Evolutionary conservation across 768 basidiomycete species (phyloP).

Genomic region (Tremella fuciformis): DNA sequence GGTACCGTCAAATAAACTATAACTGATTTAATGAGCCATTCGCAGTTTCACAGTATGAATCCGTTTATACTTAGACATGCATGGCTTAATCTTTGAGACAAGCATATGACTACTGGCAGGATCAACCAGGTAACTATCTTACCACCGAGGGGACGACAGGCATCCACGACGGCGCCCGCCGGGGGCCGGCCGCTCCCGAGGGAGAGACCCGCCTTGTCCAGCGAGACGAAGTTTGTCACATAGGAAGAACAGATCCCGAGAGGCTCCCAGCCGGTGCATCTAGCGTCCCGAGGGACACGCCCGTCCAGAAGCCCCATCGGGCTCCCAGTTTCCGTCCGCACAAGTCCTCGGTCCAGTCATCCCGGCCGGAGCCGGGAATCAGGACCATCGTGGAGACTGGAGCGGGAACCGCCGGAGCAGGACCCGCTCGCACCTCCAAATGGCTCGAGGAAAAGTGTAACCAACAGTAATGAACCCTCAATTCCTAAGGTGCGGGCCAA

Average conservation of each 20-base stretch:
- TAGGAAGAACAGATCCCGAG: slow-evolving; percentile 22
- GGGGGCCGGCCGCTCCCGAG: slow-evolving; percentile 14
- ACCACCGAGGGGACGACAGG: no score
- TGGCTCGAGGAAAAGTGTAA: slow-evolving; percentile 52
- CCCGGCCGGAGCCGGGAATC: slow-evolving; percentile 50
- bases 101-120: slow-evolving; percentile 81
- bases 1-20: slow-evolving; percentile 75
- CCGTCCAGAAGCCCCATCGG: slow-evolving; percentile 25
- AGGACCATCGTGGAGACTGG: slow-evolving; percentile 49
- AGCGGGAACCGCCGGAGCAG: slow-evolving; percentile 31
- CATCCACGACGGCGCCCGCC: slow-evolving; percentile 24
- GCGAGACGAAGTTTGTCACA: slow-evolving; percentile 19
- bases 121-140: slow-evolving; percentile 82
- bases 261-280: slow-evolving; percentile 31
- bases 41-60: slow-evolving; percentile 72
- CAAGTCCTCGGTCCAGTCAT: slow-evolving; percentile 54
- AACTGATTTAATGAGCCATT: slow-evolving; percentile 82
- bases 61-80: slow-evolving; percentile 76
- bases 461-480: slow-evolving; percentile 54
- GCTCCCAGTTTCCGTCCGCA: slow-evolving; percentile 58
- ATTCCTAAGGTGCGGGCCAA: slow-evolving; percentile 28
- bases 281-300: slow-evolving; percentile 28
- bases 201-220: slow-evolving; percentile 13
- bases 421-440: slow-evolving; percentile 50
- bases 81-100: slow-evolving; percentile 81